phyloP scores from a whole-genome alignment of 2,329 filamentous ascomycete species.

The Atkinsonella hypoxylon region DNA sequence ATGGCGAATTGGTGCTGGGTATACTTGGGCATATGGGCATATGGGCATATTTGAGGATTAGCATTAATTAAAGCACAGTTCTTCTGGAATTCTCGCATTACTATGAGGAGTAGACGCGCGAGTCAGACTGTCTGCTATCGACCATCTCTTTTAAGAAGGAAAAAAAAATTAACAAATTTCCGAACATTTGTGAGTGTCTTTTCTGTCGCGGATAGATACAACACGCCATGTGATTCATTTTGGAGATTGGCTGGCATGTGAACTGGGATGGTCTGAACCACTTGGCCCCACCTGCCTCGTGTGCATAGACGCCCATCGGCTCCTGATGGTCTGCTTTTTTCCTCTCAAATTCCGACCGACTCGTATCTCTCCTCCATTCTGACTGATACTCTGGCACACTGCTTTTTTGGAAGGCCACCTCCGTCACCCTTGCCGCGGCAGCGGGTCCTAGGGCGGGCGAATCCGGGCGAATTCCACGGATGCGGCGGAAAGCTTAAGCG shows the following conservation, averaged over 20 bases:
- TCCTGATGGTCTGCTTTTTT: neutral
- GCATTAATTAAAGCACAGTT: neutral
- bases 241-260: conserved; percentile 1
- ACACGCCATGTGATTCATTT: neutral
- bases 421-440: conserved; percentile 2
- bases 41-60: neutral
- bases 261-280: neutral
- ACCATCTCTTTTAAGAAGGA: neutral
- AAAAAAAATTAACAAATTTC: neutral
- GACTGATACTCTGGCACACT: neutral
- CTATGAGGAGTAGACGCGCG: no score
- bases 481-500: neutral
- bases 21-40: neutral
- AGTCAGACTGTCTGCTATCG: no score
- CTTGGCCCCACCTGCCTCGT: neutral
- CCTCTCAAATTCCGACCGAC: neutral
- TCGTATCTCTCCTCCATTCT: neutral
- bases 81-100: no score
- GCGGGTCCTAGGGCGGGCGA: neutral
- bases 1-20: neutral
- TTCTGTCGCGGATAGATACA: neutral
- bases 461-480: neutral
- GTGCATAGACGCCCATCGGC: neutral
- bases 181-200: neutral
- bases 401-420: conserved; percentile 1